These are phyloP conservation scores for Corniculantispora saksenae DNA, from an alignment of 2,329 filamentous ascomycete genomes.

Conservation along the genomic window DNA sequence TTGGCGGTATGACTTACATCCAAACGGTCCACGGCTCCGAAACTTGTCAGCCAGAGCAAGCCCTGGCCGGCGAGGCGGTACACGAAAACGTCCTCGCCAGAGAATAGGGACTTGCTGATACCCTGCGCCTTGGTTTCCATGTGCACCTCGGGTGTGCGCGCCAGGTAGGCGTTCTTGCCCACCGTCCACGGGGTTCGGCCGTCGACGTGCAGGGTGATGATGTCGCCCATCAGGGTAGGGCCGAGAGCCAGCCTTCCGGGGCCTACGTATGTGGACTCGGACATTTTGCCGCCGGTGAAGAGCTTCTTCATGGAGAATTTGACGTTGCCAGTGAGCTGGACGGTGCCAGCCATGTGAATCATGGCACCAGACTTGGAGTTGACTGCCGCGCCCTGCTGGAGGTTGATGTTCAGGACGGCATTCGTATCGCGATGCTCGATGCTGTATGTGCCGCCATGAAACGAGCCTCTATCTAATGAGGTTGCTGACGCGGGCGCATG, in stretches of 20 bases:
- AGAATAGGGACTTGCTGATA: slow-evolving; percentile 25
- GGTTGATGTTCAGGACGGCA: slow-evolving; percentile 23
- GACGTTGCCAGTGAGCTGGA: slow-evolving; percentile 24
- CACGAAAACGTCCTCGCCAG: slow-evolving; percentile 26
- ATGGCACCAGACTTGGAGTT: slow-evolving; percentile 24
- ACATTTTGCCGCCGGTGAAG: slow-evolving; percentile 24
- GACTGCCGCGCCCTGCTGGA: slow-evolving; percentile 22
- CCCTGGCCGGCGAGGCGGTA: slow-evolving; percentile 23
- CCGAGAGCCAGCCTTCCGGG: slow-evolving; percentile 22
- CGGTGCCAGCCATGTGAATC: slow-evolving; percentile 25
- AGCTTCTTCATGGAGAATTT: slow-evolving; percentile 27
- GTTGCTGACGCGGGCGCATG: not conserved
- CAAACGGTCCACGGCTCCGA: slow-evolving; percentile 26
- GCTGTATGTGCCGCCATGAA: slow-evolving; percentile 23
- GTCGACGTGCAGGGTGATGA: slow-evolving; percentile 25
- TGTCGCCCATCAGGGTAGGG: slow-evolving; percentile 26
- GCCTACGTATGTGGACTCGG: slow-evolving; percentile 23
- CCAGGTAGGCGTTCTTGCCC: slow-evolving; percentile 25
- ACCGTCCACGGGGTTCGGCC: slow-evolving; percentile 22
- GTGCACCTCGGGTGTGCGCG: slow-evolving; percentile 23
- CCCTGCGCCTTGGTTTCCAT: slow-evolving; percentile 25
- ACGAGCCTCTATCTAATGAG: slow-evolving; percentile 17
- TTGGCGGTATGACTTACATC: slow-evolving; percentile 21
- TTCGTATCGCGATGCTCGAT: slow-evolving; percentile 25
- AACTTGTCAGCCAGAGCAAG: slow-evolving; percentile 26